Conservation (phyloP, 1,284 basidiomycete genomes). For the Tremellales sp. region DNA sequence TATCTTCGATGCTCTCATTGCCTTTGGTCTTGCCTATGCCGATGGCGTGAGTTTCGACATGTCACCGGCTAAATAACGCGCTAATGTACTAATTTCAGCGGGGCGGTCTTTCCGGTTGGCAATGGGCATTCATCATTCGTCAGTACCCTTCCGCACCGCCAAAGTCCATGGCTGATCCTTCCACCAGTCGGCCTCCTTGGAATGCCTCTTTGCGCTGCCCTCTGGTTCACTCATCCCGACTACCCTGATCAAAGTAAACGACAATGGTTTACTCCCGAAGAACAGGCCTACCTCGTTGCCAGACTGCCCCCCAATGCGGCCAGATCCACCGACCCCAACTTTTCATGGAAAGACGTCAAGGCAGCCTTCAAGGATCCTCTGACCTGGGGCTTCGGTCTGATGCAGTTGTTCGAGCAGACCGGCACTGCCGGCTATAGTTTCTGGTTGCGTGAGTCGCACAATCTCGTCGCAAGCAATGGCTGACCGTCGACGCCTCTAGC, state of each 20-base stretch:
- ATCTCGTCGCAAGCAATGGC: background rate
- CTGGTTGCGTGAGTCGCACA: background rate
- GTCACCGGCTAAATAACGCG: background rate
- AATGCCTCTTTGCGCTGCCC: slow-evolving; percentile 1
- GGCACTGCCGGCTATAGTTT: background rate
- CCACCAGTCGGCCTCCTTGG: slow-evolving; percentile 8
- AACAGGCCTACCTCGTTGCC: slow-evolving; percentile 8
- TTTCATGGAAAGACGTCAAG: slow-evolving; percentile 7
- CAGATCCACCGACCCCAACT: slow-evolving; percentile 10
- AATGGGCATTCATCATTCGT: slow-evolving; percentile 16
- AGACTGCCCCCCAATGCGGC: slow-evolving; percentile 14
- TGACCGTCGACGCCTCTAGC: slow-evolving; percentile 43
- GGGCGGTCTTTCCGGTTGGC: slow-evolving; percentile 16
- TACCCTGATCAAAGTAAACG: background rate
- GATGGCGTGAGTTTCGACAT: slow-evolving; percentile 7
- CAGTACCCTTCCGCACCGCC: too few species aligned
- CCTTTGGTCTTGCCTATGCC: slow-evolving; percentile 9
- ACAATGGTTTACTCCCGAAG: slow-evolving; percentile 9
- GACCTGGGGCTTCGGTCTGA: background rate
- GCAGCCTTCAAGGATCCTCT: slow-evolving; percentile 8
- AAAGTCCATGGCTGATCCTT: too few species aligned
- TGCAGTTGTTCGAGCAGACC: background rate
- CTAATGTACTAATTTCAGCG: background rate
- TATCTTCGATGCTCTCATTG: slow-evolving; percentile 14
- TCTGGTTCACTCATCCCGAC: slow-evolving; percentile 12